Evolutionary conservation across 2,329 filamentous ascomycete genomes (phyloP), one percentile per base, ranked within the genome.

Genomic region (Sclerotinia sclerotiorum): DNA sequence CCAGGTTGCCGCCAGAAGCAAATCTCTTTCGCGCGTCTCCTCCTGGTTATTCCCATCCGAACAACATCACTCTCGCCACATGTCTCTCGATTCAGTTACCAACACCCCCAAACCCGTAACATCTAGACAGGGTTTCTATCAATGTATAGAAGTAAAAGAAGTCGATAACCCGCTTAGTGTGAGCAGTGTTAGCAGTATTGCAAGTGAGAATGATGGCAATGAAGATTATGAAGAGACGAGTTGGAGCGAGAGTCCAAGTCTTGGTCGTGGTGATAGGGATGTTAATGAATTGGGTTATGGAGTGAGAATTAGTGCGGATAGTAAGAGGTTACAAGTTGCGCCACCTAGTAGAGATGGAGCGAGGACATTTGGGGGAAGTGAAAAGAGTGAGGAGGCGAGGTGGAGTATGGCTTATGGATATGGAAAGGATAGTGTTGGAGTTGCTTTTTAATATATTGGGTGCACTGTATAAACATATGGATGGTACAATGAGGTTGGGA

Each of bases 11-110:
- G 85, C 1, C 76, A 89, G 89, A 80, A 89, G 88, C 81, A 89
- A 89, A 74, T 88, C 87, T 0, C 89, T 90, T 74, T 87, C 86
- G 13, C 82, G 83, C 21, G 84, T 89, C 11, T 88, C 87, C 3
- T 83, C 77, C 72, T 89, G 87, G 86, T 79, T 89, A 35, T 86
- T 84, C 72, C 83, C 75, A 15, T 54, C 58, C 3, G 35, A 27
- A n/a, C n/a, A 35, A 10, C 17, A 57, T 76, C 77, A 78, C 65
- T 77, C 75, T 44, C 78, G 77, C 24, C 80, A 81, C 63, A 76
- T 81, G 63, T 82, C 81, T 68, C 73, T 83, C 42, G 82, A 85
- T 70, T 83, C 82, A 3, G 77, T 87, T 35, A 88, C 85, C 58
- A 88, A 87, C 72, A 78, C 77, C 5, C 86, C 86, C 2, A 82